Evolutionary conservation across 139 green algal species (phyloP).

Genomic region (Coelastrella sp.): DNA sequence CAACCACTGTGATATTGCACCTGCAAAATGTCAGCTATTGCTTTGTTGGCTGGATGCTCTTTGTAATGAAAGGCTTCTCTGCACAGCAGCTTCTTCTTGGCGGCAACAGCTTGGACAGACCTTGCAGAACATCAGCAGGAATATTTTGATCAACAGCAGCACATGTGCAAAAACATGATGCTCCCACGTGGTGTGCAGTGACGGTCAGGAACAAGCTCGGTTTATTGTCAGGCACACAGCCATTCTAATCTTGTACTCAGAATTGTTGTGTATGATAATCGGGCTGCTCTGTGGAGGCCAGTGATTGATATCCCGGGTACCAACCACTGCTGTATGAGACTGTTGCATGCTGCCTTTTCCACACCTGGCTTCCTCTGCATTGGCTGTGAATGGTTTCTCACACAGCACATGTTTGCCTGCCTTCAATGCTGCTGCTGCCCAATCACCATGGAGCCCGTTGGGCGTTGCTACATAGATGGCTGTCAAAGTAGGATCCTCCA

Average conservation of each 20-base stretch:
- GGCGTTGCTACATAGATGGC: constrained; percentile 71
- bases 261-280: too few relatives aligned
- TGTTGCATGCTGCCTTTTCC: neutral
- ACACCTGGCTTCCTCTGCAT: constrained; percentile 55
- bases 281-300: neutral
- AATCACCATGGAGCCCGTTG: constrained; percentile 65
- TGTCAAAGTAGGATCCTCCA: constrained; percentile 62
- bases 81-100: constrained; percentile 50
- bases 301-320: neutral
- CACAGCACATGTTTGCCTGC: constrained; percentile 75
- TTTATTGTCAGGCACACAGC: too few relatives aligned
- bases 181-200: too few relatives aligned
- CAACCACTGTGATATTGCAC: too few relatives aligned
- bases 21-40: constrained; percentile 39
- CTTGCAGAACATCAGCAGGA: neutral
- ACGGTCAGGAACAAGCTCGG: too few relatives aligned
- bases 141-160: too few relatives aligned
- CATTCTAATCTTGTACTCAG: too few relatives aligned
- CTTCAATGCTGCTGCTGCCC: constrained; percentile 40
- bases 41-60: constrained; percentile 44
- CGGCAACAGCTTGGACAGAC: constrained; percentile 52
- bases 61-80: constrained; percentile 70
- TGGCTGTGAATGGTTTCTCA: constrained; percentile 73
- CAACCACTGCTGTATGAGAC: neutral
- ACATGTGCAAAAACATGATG: too few relatives aligned